Conservation (phyloP, 1,139 yeast species). For the Hyphopichia buzzinii region DNA sequence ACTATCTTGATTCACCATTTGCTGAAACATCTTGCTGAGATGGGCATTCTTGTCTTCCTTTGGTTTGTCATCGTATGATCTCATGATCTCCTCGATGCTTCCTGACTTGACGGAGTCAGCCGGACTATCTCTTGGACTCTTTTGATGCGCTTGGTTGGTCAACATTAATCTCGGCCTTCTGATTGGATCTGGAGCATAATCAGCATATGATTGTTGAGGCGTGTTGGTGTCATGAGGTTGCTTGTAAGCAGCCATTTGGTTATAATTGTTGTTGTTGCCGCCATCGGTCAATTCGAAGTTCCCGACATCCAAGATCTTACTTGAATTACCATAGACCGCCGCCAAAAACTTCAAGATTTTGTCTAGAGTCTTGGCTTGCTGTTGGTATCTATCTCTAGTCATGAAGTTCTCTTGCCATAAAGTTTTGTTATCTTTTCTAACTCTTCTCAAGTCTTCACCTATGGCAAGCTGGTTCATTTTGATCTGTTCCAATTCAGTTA, state of each 20-base stretch:
- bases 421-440: conserved; percentile 82
- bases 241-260: conserved; percentile 20
- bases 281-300: conserved; percentile 12
- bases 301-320: conserved; percentile 45
- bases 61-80: conserved; percentile 28
- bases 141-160: conserved; percentile 37
- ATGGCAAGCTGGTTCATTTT: conserved; percentile 77
- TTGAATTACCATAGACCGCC: conserved; percentile 67
- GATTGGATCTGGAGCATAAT: conserved; percentile 20
- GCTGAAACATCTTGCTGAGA: conserved; percentile 32
- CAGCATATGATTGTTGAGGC: conserved; percentile 8
- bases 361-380: conserved; percentile 85
- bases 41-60: conserved; percentile 6
- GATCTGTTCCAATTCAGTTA: conserved; percentile 73
- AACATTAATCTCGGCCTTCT: conserved; percentile 43
- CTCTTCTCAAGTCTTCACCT: conserved; percentile 77
- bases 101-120: conserved; percentile 8
- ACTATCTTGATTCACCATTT: conserved; percentile 26
- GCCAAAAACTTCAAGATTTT: conserved; percentile 86
- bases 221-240: conserved; percentile 8
- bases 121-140: conserved; percentile 4
- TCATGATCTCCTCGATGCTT: conserved; percentile 37
- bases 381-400: conserved; percentile 79
- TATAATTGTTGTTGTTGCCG: conserved; percentile 8
- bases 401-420: conserved; percentile 87